Conservation (phyloP, 352 stramenopile species). For the Globisporangium iwayamae region DNA sequence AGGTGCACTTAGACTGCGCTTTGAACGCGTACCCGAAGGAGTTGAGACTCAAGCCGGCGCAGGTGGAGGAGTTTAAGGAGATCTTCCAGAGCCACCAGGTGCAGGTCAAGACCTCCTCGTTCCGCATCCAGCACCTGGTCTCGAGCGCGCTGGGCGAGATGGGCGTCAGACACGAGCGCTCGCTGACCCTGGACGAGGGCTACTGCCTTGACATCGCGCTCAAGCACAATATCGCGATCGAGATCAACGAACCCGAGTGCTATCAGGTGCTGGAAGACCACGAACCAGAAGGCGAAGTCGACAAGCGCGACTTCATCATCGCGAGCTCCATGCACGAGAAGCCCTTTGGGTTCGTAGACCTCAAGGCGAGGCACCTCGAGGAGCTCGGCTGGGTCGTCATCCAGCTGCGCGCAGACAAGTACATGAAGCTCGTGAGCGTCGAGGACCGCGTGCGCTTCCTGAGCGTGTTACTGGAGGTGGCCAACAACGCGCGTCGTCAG, state of each 20-base stretch:
- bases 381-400: slow-evolving; percentile 68
- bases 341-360: slow-evolving; percentile 48
- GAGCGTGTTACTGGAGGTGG: slow-evolving; percentile 70
- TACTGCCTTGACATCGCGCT: slow-evolving; percentile 60
- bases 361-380: slow-evolving; percentile 65
- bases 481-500: slow-evolving; percentile 26
- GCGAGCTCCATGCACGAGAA: slow-evolving; percentile 24
- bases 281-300: slow-evolving; percentile 18
- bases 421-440: slow-evolving; percentile 41
- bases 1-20: slow-evolving; percentile 60
- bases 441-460: slow-evolving; percentile 56
- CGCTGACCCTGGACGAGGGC: slow-evolving; percentile 28
- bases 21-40: slow-evolving; percentile 27
- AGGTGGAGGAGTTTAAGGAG: slow-evolving; percentile 35
- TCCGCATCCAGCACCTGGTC: slow-evolving; percentile 54
- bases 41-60: slow-evolving; percentile 27
- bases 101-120: slow-evolving; percentile 52
- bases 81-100: slow-evolving; percentile 47
- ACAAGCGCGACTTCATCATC: slow-evolving; percentile 7
- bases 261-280: slow-evolving; percentile 42
- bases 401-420: slow-evolving; percentile 49
- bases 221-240: slow-evolving; percentile 56
- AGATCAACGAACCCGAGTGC: slow-evolving; percentile 51
- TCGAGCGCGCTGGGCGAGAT: slow-evolving; percentile 56
- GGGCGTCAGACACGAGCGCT: slow-evolving; percentile 32